Base-by-base conservation (phyloP, 179 eudicot genomes). In the Beta lomatogona region DNA sequence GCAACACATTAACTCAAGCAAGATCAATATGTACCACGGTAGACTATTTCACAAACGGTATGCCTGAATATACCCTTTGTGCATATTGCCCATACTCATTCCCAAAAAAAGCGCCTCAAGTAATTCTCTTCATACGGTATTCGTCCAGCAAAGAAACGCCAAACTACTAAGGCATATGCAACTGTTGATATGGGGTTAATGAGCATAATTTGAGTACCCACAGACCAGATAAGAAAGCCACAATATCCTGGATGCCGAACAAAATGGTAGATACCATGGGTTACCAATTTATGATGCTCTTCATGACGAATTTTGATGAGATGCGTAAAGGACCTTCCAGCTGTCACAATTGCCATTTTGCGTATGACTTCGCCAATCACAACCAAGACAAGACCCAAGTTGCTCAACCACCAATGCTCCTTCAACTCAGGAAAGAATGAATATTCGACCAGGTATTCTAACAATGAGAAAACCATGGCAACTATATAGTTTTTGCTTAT, bases 151-250 rank as follows among this genome's bases (percentile, higher is more conserved):
- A 95, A 93, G 78, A 93, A 95, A 63, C 65, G 85, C 97, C 97
- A 93, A 60, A 95, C 97, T 63, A 95, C 93, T 50, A 90, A 16
- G 13, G 94, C 73, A 86, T 92, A 95, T 63, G 89, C 93, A 77
- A 86, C 76, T 3, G 90, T 88, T 14, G 94, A 92, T 71, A 95
- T 28, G 1, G 97, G 98, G 60, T 93, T 95, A 80, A 94, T 83
- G n/a, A 95, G 89, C 97, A 95, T 91, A 71, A 93, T 79, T 81
- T 95, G 98, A 66, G 97, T 93, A 72, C 94, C 97, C 53, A 95
- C 80, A 6, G 98, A 91, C 98, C 98, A 95, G 77, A 95, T 86
- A 74, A 91, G 81, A 78, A 93, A 95, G 45, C 98, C 98, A 80
- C 77, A 80, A 83, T 95, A 95, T 14, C 97, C 85, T 0, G 98